Evolutionary conservation across 2,329 filamentous ascomycete genomes (phyloP), one percentile per base, ranked within the genome.

Genomic region (Alternaria metachromatica): DNA sequence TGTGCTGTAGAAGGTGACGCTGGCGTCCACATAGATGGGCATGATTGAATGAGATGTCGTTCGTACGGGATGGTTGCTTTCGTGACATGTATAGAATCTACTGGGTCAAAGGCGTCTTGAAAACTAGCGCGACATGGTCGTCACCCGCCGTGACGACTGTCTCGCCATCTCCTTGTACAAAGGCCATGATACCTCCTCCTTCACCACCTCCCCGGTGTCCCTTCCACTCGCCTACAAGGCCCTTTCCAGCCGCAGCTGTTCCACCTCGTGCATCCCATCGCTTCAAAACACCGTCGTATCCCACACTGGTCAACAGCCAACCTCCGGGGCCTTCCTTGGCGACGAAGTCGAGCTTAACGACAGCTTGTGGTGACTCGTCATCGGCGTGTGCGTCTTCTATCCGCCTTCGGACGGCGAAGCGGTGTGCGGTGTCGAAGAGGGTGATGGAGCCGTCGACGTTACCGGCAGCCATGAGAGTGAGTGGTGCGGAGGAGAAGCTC

Each of bases 271-370:
- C 85, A 81, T 99, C 95, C 96, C 96, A 99, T 64, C 94, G 85
- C 74, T 93, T 86, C 20, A 99, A 88, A 0, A 94, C 93, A 18
- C 96, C 95, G 75, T 99, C 96, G 86, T 97, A 93, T 9, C 96
- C 96, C 70, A 90, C 94, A 67, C 89, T 93, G 2, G 95, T 98
- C 57, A 98, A 83, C 65, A 96, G 76, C 89, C 88, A 95, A n/a
- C 74, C 73, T 5, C 79, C 78, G 3, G 76, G 50, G 2, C 76
- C 76, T 49, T 80, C 70, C 33, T 69, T 82, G 76, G 84, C 84
- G 62, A 97, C 87, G 75, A 97, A 99, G 64, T 97, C 93, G 5
- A 98, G 89, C 81, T 96, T 95, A 65, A 98, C 95, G 20, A 99
- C 93, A 1, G 93, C 91, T 74, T 91, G 91, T n/a, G 93, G 92